A percentile compares a stretch with the other conserved stretches of the same genome.
These are phyloP conservation scores for Brassica incana DNA, from an alignment of 345 rosid genomes.

Conservation along the genomic window DNA sequence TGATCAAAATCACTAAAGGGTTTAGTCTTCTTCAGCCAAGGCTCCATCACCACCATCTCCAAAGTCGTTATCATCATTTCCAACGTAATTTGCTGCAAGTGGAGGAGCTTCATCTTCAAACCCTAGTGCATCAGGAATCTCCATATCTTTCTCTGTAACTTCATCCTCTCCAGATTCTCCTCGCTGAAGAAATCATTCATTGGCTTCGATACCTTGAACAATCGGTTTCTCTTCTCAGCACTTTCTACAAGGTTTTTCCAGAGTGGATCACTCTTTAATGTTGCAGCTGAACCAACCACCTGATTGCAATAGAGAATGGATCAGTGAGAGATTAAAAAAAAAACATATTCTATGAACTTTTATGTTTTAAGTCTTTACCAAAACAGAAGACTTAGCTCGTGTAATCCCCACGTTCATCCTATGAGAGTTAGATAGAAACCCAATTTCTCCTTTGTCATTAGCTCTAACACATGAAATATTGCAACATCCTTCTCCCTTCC, in stretches of 20 bases:
- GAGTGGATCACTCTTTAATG: slow-evolving; percentile 71
- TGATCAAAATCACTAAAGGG: neutral
- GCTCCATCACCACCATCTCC: slow-evolving; percentile 45
- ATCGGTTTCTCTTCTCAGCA: slow-evolving; percentile 59
- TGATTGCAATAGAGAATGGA: slow-evolving; percentile 22
- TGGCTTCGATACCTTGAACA: slow-evolving; percentile 86
- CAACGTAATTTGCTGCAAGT: slow-evolving; percentile 23
- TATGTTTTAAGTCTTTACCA: slow-evolving; percentile 49
- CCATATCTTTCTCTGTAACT: slow-evolving; percentile 26
- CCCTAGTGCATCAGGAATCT: slow-evolving; percentile 24
- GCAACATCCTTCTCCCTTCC: slow-evolving; percentile 96
- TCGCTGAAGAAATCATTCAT: slow-evolving; percentile 60
- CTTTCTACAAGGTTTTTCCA: slow-evolving; percentile 79
- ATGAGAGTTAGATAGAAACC: slow-evolving; percentile 78
- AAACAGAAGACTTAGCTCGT: slow-evolving; percentile 84
- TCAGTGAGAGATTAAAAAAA: neutral
- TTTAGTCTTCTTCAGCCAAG: slow-evolving; percentile 44
- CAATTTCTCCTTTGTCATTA: slow-evolving; percentile 61
- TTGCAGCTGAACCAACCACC: slow-evolving; percentile 90
- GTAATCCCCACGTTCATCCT: slow-evolving; percentile 98
- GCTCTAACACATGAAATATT: slow-evolving; percentile 96
- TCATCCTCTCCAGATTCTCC: slow-evolving; percentile 54
- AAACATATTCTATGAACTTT: neutral
- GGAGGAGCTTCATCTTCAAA: slow-evolving; percentile 33
- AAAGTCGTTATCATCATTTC: slow-evolving; percentile 50